phyloP scores from a whole-genome alignment of 2,329 filamentous ascomycete species.

The Arthrobotrys pseudoclavata region DNA sequence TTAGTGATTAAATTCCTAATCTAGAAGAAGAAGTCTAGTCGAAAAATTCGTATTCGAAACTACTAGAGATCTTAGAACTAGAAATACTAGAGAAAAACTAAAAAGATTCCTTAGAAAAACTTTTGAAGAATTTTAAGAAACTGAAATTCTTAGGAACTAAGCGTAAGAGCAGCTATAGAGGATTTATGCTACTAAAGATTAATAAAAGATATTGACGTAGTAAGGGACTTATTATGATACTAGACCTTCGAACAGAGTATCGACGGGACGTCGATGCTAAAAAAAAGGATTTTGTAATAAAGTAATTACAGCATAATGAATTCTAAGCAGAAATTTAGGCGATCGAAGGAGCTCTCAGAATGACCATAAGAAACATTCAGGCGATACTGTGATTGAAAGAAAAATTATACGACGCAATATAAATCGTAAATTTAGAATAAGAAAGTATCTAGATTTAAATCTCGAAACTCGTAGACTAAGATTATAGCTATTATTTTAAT shows the following conservation, averaged over 20 bases:
- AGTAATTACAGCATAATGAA: not conserved
- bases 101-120: not conserved
- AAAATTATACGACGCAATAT: not conserved
- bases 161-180: not conserved
- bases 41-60: not conserved
- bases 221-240: not conserved
- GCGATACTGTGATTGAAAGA: not conserved
- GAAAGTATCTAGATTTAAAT: not conserved
- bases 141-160: not conserved
- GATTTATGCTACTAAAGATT: not conserved
- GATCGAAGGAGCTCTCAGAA: not conserved
- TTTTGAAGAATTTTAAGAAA: not conserved
- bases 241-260: not conserved
- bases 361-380: not conserved
- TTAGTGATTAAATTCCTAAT: not conserved
- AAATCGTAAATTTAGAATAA: not conserved
- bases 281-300: not conserved
- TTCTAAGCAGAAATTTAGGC: not conserved
- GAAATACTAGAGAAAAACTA: not conserved
- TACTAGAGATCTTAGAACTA: not conserved
- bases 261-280: not conserved
- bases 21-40: not conserved
- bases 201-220: not conserved
- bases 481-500: constrained; percentile 6
- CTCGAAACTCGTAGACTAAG: not conserved